Evolutionary conservation across 1,284 basidiomycete genomes (phyloP), one percentile per base, ranked within the genome.

Genomic region (Calocybe gambosa): DNA sequence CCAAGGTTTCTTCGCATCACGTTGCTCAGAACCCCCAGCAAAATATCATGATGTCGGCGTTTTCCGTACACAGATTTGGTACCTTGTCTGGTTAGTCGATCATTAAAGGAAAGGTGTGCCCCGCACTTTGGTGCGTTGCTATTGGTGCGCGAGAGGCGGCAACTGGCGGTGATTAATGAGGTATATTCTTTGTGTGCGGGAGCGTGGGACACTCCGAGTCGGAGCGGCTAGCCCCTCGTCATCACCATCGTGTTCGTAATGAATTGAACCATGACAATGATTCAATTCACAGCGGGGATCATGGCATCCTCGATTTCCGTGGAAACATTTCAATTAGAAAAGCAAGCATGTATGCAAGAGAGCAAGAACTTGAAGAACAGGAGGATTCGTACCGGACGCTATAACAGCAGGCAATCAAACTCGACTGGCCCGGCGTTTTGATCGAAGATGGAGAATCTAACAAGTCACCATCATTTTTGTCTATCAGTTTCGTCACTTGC

Each of bases 391-490:
- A 9, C 20, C 7, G n/a, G 18, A 16, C 23, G 6, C 4, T 16
- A 3, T 5, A 13, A 28, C 41, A 15, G 39, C 36, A 48, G 50
- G 42, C 49, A 47, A 50, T 50, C 49, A 50, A 47, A 50, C 29
- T 28, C n/a, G 33, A 16, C 5, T 10, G 5, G 31, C 28, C 36
- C 42, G 39, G 39, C 35, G 19, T 39, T 31, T 44, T 47, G 48
- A 52, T 52, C 43, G 45, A 49, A 47, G 42, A 46, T 46, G 26
- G 39, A 5, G 13, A 40, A 19, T 43, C 23, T 36, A 35, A 19
- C 42, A 44, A 42, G 23, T 46, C 38, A 36, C 44, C 45, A 52
- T 52, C 50, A 52, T 39, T 43, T 26, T 45, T 44, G 31, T 43
- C 38, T 47, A 42, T 49, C 45, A 47, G 43, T 49, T 45, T 42